These are phyloP conservation scores for Fusarium duplospermum DNA, from an alignment of 2,329 filamentous ascomycete species.

Conservation along the genomic window DNA sequence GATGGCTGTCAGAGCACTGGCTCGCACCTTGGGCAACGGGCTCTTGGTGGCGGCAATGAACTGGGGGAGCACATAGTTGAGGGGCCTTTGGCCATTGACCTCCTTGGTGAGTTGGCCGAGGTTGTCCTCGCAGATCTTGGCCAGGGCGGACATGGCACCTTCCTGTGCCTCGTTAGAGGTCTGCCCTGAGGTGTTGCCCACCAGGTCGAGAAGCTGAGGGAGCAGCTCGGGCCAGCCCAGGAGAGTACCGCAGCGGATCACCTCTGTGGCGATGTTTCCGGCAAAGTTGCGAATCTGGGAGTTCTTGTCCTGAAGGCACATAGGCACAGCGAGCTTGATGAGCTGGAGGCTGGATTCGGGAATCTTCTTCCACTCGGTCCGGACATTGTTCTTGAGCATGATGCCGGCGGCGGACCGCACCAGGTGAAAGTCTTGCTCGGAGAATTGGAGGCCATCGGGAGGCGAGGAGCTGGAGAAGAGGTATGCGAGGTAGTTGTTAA, in stretches of 20 bases:
- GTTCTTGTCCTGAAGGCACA: conserved; percentile 84
- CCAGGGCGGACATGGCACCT: conserved; percentile 90
- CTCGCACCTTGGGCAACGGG: conserved; percentile 79
- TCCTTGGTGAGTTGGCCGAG: conserved; percentile 86
- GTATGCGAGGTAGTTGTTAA: conserved; percentile 97
- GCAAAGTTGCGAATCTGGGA: conserved; percentile 87
- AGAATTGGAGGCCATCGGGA: conserved; percentile 70
- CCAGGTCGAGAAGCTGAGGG: conserved; percentile 81
- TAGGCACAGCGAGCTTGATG: conserved; percentile 81
- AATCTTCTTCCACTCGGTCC: conserved; percentile 78
- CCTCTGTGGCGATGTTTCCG: conserved; percentile 93
- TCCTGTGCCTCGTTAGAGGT: conserved; percentile 81
- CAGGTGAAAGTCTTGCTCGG: conserved; percentile 73
- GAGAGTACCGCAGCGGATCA: conserved; percentile 85
- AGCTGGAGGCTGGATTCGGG: conserved; percentile 78
- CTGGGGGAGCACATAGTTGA: conserved; percentile 90
- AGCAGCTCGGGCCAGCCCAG: conserved; percentile 92
- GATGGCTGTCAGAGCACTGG: conserved; percentile 83
- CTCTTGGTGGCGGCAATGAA: conserved; percentile 88
- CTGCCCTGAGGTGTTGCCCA: conserved; percentile 78
- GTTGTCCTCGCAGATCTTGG: conserved; percentile 98
- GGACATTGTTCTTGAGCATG: conserved; percentile 96
- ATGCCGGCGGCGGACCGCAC: conserved; percentile 90
- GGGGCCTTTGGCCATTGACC: conserved; percentile 87
- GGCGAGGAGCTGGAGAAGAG: conserved; percentile 80